These are phyloP conservation scores for Alternaria postmessia DNA, from an alignment of 2,329 filamentous ascomycete species.

Conservation along the genomic window DNA sequence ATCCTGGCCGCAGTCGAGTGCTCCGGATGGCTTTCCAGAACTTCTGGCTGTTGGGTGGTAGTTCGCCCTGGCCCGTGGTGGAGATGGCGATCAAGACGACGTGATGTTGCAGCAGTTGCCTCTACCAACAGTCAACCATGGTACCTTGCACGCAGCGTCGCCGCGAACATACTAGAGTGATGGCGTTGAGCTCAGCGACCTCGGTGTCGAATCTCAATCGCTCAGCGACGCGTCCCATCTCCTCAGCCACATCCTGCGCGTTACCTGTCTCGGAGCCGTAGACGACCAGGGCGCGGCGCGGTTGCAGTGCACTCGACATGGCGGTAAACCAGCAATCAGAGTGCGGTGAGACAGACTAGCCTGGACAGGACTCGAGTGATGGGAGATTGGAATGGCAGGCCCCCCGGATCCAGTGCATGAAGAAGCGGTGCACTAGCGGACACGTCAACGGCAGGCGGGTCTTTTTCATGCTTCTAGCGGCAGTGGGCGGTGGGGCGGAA, in stretches of 20 bases:
- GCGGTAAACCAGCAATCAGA: slow-evolving; percentile 14
- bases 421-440: slow-evolving; percentile 39
- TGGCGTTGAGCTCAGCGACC: slow-evolving; percentile 78
- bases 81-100: slow-evolving; percentile 84
- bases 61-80: slow-evolving; percentile 93
- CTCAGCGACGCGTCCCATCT: slow-evolving; percentile 77
- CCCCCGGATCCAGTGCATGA: slow-evolving; percentile 25
- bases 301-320: slow-evolving; percentile 27
- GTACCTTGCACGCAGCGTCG: background rate
- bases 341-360: slow-evolving; percentile 34
- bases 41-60: slow-evolving; percentile 79
- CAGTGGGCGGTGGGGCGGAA: slow-evolving; percentile 21
- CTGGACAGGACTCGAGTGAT: slow-evolving; percentile 17
- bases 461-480: slow-evolving; percentile 29
- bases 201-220: slow-evolving; percentile 79
- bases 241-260: slow-evolving; percentile 87
- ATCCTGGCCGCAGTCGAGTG: slow-evolving; percentile 76
- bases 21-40: slow-evolving; percentile 89
- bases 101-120: slow-evolving; percentile 55
- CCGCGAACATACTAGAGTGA: slow-evolving; percentile 71
- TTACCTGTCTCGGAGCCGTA: slow-evolving; percentile 98
- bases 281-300: slow-evolving; percentile 70
- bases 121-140: slow-evolving; percentile 36
- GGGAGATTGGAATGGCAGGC: slow-evolving; percentile 26
- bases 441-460: slow-evolving; percentile 39